Evolutionary conservation across 2,329 filamentous ascomycete genomes (phyloP).

Genomic region (Pseudofabraea citricarpa): DNA sequence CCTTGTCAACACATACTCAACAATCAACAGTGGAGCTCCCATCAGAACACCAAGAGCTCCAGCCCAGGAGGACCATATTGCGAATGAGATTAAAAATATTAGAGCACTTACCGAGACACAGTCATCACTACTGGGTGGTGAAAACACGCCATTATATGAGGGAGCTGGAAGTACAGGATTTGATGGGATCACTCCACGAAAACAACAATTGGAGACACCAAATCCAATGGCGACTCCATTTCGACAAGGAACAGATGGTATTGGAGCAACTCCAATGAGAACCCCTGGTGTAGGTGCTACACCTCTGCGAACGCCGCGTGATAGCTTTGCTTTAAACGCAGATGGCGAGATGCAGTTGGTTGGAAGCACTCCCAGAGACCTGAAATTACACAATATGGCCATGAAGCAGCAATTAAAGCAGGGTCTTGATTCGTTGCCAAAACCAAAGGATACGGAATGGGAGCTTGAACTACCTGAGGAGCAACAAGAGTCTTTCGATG

Average conservation of each 20-base stretch:
- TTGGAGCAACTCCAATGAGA: slow-evolving; percentile 60
- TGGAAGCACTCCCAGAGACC: slow-evolving; percentile 71
- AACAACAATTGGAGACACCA: slow-evolving; percentile 80
- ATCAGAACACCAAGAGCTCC: slow-evolving; percentile 90
- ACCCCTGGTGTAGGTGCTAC: slow-evolving; percentile 68
- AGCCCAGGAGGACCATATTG: slow-evolving; percentile 89
- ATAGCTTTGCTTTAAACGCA: slow-evolving; percentile 79
- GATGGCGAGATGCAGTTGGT: slow-evolving; percentile 61
- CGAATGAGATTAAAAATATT: slow-evolving; percentile 95
- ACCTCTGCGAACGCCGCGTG: slow-evolving; percentile 81
- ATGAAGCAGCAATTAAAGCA: slow-evolving; percentile 64
- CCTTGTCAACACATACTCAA: slow-evolving; percentile 81
- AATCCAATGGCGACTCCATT: slow-evolving; percentile 94
- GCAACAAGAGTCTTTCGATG: slow-evolving; percentile 51
- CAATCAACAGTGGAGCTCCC: slow-evolving; percentile 74
- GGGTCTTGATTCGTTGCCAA: slow-evolving; percentile 78
- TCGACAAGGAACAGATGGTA: slow-evolving; percentile 55
- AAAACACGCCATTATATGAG: slow-evolving; percentile 86
- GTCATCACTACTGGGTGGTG: slow-evolving; percentile 86
- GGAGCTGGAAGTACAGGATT: slow-evolving; percentile 81
- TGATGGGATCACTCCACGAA: slow-evolving; percentile 75
- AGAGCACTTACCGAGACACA: slow-evolving; percentile 88
- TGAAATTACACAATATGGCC: slow-evolving; percentile 65
- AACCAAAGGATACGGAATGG: slow-evolving; percentile 90
- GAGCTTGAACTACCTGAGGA: slow-evolving; percentile 90